Percentiles rank a stretch among this genome's conserved stretches.
Conservation (phyloP, 176 grass and related monocot genomes). For the Coix lacrymajobi region DNA sequence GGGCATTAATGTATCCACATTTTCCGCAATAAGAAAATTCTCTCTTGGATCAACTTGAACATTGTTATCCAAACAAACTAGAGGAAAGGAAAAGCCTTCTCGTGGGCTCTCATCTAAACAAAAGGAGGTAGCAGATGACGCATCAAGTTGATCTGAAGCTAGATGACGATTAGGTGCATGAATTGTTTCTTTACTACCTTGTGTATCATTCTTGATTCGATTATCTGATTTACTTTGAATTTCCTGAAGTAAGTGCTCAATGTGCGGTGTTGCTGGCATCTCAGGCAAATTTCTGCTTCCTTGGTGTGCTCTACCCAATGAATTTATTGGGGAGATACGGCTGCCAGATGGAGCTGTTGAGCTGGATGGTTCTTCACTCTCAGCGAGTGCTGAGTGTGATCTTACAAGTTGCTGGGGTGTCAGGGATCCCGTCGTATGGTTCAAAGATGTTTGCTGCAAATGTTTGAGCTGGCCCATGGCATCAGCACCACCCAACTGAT, state of each 20-base stretch:
- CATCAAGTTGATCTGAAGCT: conserved; percentile 81
- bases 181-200: conserved; percentile 34
- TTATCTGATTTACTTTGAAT: conserved; percentile 73
- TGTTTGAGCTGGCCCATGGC: conserved; percentile 47
- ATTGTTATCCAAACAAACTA: conserved; percentile 72
- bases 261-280: conserved; percentile 36
- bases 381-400: conserved; percentile 51
- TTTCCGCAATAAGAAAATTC: conserved; percentile 58
- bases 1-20: conserved; percentile 72
- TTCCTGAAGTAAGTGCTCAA: conserved; percentile 89
- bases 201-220: conserved; percentile 59
- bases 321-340: conserved; percentile 56
- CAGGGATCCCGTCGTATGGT: conserved; percentile 37
- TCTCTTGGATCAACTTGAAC: conserved; percentile 79
- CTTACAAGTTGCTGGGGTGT: conserved; percentile 57
- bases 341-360: conserved; percentile 52
- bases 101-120: conserved; percentile 82
- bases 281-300: conserved; percentile 56
- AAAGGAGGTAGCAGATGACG: conserved; percentile 91
- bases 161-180: conserved; percentile 52
- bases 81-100: conserved; percentile 73
- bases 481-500: conserved; percentile 39
- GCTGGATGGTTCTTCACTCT: conserved; percentile 55
- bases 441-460: conserved; percentile 44
- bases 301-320: conserved; percentile 55